phyloP scores from a whole-genome alignment of 2,329 filamentous ascomycete genomes.

The Endocalyx cinctus region DNA sequence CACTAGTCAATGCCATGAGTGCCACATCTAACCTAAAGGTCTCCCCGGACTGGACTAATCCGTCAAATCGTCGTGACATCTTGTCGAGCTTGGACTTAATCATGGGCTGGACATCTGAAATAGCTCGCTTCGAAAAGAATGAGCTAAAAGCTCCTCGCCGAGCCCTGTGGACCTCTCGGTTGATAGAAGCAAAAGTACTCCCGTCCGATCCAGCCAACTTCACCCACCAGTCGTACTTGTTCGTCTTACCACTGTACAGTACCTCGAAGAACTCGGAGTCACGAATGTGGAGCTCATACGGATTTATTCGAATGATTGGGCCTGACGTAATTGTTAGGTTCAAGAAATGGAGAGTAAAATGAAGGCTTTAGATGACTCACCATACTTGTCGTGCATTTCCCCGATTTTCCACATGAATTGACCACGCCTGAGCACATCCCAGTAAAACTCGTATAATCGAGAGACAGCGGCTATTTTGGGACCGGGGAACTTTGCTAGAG shows the following conservation, averaged over 20 bases:
- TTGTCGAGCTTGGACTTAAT: constrained; percentile 13
- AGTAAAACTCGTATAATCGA: constrained; percentile 20
- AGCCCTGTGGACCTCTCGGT: too few relatives aligned
- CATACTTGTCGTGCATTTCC: constrained; percentile 18
- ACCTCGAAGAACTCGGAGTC: constrained; percentile 25
- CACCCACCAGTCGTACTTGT: too few relatives aligned
- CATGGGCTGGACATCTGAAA: constrained; percentile 11
- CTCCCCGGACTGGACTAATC: too few relatives aligned
- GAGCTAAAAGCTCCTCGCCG: constrained; percentile 14
- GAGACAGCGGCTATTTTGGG: constrained; percentile 19
- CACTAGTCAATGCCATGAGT: too few relatives aligned
- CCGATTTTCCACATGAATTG: constrained; percentile 16
- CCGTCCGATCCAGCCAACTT: too few relatives aligned
- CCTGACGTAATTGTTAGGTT: constrained; percentile 8
- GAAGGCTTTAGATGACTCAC: constrained; percentile 9
- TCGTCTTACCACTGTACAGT: constrained; percentile 20
- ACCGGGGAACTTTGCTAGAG: constrained; percentile 10
- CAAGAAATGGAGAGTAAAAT: not conserved
- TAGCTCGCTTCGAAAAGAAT: constrained; percentile 21
- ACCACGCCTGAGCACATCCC: constrained; percentile 15
- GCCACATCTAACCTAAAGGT: too few relatives aligned
- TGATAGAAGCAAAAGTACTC: too few relatives aligned
- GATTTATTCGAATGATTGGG: constrained; percentile 30
- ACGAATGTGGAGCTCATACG: constrained; percentile 26
- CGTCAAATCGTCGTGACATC: too few relatives aligned